Conservation (phyloP, 2,329 filamentous ascomycete species). For the Fusarium sulawesiense region DNA sequence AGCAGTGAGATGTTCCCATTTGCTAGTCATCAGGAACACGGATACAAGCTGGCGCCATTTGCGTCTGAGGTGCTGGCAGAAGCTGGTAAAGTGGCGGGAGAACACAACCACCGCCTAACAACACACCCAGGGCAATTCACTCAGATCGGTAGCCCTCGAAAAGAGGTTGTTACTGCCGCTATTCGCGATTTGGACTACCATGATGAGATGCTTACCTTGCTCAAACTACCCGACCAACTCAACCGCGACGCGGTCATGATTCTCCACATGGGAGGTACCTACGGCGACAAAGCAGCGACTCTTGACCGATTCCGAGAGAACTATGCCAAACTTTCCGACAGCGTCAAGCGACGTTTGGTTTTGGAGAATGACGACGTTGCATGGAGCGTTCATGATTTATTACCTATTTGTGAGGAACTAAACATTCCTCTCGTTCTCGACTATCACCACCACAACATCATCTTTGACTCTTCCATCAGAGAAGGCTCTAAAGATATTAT, state of each 20-base stretch:
- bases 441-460: constrained; percentile 95
- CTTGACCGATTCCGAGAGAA: constrained; percentile 82
- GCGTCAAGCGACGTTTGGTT: constrained; percentile 83
- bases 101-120: constrained; percentile 85
- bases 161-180: constrained; percentile 79
- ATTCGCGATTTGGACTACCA: constrained; percentile 89
- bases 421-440: constrained; percentile 93
- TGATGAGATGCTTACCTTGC: constrained; percentile 81
- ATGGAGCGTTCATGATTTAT: constrained; percentile 90
- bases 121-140: constrained; percentile 95
- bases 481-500: constrained; percentile 89
- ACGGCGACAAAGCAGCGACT: constrained; percentile 85
- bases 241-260: constrained; percentile 94
- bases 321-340: constrained; percentile 73
- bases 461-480: constrained; percentile 80
- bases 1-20: constrained; percentile 98
- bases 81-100: constrained; percentile 78
- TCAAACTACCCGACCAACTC: constrained; percentile 80
- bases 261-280: constrained; percentile 90
- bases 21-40: constrained; percentile 87
- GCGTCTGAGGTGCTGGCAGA: constrained; percentile 81
- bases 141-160: constrained; percentile 85
- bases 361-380: constrained; percentile 95
- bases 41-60: constrained; percentile 86
- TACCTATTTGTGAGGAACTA: constrained; percentile 92